Base-by-base conservation (phyloP, 2,329 filamentous ascomycete species). In the Ophiostoma triangulosporum region DNA sequence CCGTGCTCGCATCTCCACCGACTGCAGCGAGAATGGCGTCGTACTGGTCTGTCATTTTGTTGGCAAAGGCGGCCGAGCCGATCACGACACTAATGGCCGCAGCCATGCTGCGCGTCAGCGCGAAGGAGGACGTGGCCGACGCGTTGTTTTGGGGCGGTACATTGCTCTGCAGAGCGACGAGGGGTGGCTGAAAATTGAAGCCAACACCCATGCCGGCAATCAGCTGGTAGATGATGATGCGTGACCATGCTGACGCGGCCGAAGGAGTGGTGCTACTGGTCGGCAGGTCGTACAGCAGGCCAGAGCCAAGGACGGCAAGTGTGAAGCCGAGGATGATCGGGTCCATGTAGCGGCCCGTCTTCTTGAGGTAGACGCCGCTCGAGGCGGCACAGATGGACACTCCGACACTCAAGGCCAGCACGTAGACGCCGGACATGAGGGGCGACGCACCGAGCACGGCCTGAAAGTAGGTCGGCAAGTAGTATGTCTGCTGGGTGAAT, bases 401-500 rank as follows among this genome's bases (percentile, higher is more conserved):
- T 7, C 68, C 62, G 14, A 76, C 24, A 36, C 48, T 49, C 45
- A 46, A 14, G 32, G 57, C 35, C 14, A 60, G 61, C 36, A 57
- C 38, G 24, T 49, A 73, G 0, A 83, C 63, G 4, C 76, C 76
- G 0, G 80, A 85, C n/a, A 70, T 69, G 32, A 85, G 68, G 0
- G 83, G 80, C 0, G 73, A 73, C 1, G 77, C 78, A 50, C 74
- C 73, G 2, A 82, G 73, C 0, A 83, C 83, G 3, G 80, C 75
- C 63, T 90, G 86, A 56, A 87, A 82, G 66, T 83, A 89, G 0
- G 88, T 71, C 0, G 86, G 86, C 26, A 88, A 70, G 61, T 85
- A 89, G 65, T 86, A 89, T 50, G 80, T 77, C 1, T 73, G 73
- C 0, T 75, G 78, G 38, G 85, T 82, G 64, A 84, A 84, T 32